Evolutionary conservation across 140 eudicot genomes (phyloP).

Genomic region (Bidens hawaiensis): DNA sequence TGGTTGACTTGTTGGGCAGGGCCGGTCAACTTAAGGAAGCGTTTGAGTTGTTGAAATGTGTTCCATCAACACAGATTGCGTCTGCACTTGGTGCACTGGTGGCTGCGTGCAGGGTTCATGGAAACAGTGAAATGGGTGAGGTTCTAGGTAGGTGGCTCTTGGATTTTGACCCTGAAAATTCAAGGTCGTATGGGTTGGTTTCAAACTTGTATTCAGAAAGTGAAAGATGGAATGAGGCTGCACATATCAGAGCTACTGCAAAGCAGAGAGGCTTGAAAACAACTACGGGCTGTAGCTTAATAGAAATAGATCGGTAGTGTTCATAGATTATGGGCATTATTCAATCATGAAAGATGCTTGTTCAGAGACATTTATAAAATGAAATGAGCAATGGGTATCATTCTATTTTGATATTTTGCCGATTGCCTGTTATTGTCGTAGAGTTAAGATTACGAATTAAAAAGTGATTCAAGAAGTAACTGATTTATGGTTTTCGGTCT

Average conservation of each 20-base stretch:
- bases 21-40: slow-evolving; percentile 59
- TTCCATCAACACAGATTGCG: slow-evolving; percentile 23
- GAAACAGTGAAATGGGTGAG: slow-evolving; percentile 45
- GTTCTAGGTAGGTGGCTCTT: slow-evolving; percentile 42
- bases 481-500: no score
- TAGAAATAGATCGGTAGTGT: slow-evolving; percentile 28
- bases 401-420: no score
- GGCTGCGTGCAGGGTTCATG: slow-evolving; percentile 60
- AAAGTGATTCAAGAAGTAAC: no score
- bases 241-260: slow-evolving; percentile 33
- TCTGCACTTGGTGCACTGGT: slow-evolving; percentile 50
- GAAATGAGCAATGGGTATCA: no score
- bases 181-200: slow-evolving; percentile 46
- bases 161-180: slow-evolving; percentile 46
- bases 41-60: slow-evolving; percentile 29
- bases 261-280: slow-evolving; percentile 44
- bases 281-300: slow-evolving; percentile 42
- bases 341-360: no score
- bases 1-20: slow-evolving; percentile 57
- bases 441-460: no score
- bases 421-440: no score
- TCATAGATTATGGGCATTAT: not conserved
- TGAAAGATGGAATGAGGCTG: slow-evolving; percentile 51
- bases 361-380: no score
- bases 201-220: slow-evolving; percentile 51